Percentiles rank a stretch among this genome's conserved stretches.
Conservation (phyloP, 345 rosid genomes). For the rapeseed (Brassica napus) region Da-Ae NC_063435.1:19708501-19709000, state of each 20-base stretch:
- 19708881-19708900: conserved; percentile 75
- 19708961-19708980: conserved; percentile 40
- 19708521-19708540: conserved; percentile 17
- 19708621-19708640: conserved; percentile 52
- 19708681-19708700: conserved; percentile 82
- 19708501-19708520: conserved; percentile 70
- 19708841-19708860: conserved; percentile 83
- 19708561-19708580: neutral
- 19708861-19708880: conserved; percentile 69
- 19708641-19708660: conserved; percentile 48
- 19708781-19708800: conserved; percentile 96
- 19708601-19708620: conserved; percentile 61
- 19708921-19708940: conserved; percentile 46
- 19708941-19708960: conserved; percentile 50
- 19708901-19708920: conserved; percentile 57
- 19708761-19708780: conserved; percentile 62
- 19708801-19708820: conserved; percentile 93
- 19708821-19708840: conserved; percentile 90
- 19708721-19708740: neutral
- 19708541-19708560: conserved; percentile 7
- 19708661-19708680: conserved; percentile 78
- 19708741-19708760: neutral
- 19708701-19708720: neutral
- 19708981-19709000: conserved; percentile 41
- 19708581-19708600: conserved; percentile 47